Evolutionary conservation across 2,329 filamentous ascomycete species (phyloP).

Genomic region (Exophiala mesophila): DNA sequence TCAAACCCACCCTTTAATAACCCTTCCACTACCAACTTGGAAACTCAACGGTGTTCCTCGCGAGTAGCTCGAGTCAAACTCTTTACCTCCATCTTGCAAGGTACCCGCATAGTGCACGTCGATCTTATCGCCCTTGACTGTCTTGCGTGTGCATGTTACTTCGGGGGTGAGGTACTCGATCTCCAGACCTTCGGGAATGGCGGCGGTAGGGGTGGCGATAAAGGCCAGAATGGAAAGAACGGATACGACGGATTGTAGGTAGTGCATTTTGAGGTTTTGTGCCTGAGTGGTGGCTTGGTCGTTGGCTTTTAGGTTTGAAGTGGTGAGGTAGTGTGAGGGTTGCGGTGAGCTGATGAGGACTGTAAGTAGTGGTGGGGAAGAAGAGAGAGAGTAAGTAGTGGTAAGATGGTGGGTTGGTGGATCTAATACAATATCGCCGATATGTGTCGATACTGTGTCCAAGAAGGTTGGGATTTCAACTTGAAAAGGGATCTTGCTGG

Average conservation of each 20-base stretch:
- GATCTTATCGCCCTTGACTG: slow-evolving; percentile 69
- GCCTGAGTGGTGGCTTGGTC: slow-evolving; percentile 1
- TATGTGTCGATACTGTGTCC: no score
- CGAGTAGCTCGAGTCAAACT: slow-evolving; percentile 83
- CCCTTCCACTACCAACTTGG: slow-evolving; percentile 70
- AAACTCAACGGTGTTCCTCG: slow-evolving; percentile 72
- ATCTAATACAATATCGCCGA: no score
- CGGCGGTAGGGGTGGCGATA: slow-evolving; percentile 39
- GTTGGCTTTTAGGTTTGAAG: no score
- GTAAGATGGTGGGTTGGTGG: no score
- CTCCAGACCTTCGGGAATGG: slow-evolving; percentile 53
- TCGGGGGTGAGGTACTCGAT: slow-evolving; percentile 71
- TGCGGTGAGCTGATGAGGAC: no score
- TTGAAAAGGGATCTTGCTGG: no score
- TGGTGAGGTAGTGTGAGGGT: no score
- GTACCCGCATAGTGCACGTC: slow-evolving; percentile 86
- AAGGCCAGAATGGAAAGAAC: slow-evolving; percentile 36
- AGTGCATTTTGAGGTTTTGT: no score
- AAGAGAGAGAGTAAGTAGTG: no score
- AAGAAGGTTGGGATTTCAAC: no score
- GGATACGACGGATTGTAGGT: slow-evolving; percentile 27
- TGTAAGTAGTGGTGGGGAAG: no score
- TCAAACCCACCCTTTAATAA: slow-evolving; percentile 95
- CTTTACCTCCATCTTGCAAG: slow-evolving; percentile 63
- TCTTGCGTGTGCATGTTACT: slow-evolving; percentile 71